phyloP scores from a whole-genome alignment of 345 rosid species.

The Hibiscus syriacus region DNA sequence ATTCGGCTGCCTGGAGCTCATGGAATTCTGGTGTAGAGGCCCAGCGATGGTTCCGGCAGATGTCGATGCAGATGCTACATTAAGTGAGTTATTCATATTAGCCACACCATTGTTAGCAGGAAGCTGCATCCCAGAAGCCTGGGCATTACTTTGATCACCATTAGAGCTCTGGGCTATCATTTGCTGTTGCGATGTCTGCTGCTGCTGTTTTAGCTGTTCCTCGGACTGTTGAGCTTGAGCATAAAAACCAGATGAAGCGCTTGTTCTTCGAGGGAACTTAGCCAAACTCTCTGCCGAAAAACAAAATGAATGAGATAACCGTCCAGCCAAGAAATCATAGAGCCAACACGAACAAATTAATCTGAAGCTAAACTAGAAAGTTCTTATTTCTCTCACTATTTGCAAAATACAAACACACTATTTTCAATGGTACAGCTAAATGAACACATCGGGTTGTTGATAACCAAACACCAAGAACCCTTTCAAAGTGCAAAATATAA shows the following conservation, averaged over 20 bases:
- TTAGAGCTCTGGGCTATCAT: slow-evolving; percentile 37
- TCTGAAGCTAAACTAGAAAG: background rate
- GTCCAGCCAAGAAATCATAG: background rate
- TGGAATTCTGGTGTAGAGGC: slow-evolving; percentile 82
- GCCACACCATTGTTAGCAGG: slow-evolving; percentile 44
- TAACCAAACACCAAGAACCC: background rate
- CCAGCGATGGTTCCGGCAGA: slow-evolving; percentile 71
- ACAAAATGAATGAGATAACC: slow-evolving; percentile 4
- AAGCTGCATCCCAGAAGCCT: slow-evolving; percentile 36
- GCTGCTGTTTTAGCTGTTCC: slow-evolving; percentile 39
- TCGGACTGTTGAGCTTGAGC: slow-evolving; percentile 56
- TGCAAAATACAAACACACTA: background rate
- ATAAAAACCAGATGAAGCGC: slow-evolving; percentile 42
- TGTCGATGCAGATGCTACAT: slow-evolving; percentile 48
- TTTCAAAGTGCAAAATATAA: background rate
- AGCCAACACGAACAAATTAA: slow-evolving; percentile 3
- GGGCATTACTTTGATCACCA: slow-evolving; percentile 47
- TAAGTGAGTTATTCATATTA: slow-evolving; percentile 49
- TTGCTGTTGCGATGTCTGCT: slow-evolving; percentile 43
- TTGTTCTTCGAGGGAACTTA: slow-evolving; percentile 78
- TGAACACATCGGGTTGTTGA: background rate
- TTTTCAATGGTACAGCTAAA: background rate
- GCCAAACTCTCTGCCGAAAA: slow-evolving; percentile 77
- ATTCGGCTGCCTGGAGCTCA: slow-evolving; percentile 75
- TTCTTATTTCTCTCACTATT: background rate